Evolutionary conservation across 345 rosid species (phyloP).

Genomic region (Hevea brasiliensis): DNA sequence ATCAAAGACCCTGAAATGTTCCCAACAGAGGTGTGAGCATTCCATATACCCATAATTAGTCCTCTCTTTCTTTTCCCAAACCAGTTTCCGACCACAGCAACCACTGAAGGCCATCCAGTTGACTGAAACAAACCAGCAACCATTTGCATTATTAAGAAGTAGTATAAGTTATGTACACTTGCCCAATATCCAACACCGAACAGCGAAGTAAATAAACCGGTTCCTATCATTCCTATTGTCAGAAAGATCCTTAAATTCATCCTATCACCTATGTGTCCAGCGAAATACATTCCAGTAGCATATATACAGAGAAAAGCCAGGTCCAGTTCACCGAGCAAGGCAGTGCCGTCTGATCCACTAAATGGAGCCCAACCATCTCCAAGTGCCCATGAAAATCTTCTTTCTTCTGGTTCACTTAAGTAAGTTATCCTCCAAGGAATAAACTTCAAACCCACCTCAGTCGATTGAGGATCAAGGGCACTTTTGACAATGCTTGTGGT

Average conservation of each 20-base stretch:
- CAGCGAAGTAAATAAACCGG: conserved; percentile 73
- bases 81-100: conserved; percentile 94
- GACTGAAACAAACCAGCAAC: conserved; percentile 86
- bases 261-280: conserved; percentile 94
- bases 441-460: conserved; percentile 34
- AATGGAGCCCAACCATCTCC: conserved; percentile 92
- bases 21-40: conserved; percentile 93
- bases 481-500: conserved; percentile 92
- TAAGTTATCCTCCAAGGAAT: conserved; percentile 36
- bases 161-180: conserved; percentile 67
- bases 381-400: conserved; percentile 27
- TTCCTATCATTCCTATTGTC: conserved; percentile 85
- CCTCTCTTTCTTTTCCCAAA: conserved; percentile 92
- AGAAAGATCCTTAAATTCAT: conserved; percentile 74
- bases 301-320: conserved; percentile 78
- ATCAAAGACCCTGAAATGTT: conserved; percentile 82
- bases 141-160: conserved; percentile 64
- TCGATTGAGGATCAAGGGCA: conserved; percentile 71
- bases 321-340: conserved; percentile 83
- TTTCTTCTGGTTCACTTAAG: conserved; percentile 25
- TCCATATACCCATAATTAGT: conserved; percentile 93
- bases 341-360: conserved; percentile 62
- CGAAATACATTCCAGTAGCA: conserved; percentile 82
- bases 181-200: conserved; percentile 87
- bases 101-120: conserved; percentile 98